phyloP scores from a whole-genome alignment of 768 basidiomycete genomes.

The Leccinum incarnatum region DNA sequence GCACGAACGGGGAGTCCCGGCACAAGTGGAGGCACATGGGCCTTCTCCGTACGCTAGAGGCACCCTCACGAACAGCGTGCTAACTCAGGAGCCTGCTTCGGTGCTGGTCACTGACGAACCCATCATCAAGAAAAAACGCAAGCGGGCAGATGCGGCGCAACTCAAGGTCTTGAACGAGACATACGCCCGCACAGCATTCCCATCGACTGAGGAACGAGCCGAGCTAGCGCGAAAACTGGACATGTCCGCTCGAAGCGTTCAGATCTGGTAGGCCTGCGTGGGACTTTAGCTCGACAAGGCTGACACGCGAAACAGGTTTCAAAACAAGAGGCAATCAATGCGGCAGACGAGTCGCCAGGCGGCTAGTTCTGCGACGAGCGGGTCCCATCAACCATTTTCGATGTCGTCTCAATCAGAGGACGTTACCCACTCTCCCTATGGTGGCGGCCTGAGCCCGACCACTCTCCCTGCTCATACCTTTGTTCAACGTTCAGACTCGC shows the following conservation, averaged over 20 bases:
- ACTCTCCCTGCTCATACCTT: constrained; percentile 35
- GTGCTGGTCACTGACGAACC: constrained; percentile 53
- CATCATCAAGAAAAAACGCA: constrained; percentile 85
- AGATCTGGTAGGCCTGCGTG: constrained; percentile 64
- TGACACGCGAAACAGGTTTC: constrained; percentile 58
- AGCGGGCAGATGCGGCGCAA: constrained; percentile 78
- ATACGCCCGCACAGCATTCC: constrained; percentile 79
- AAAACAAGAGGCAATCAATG: constrained; percentile 84
- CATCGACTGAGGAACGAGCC: constrained; percentile 82
- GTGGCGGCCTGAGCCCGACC: constrained; percentile 32
- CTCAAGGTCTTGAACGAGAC: constrained; percentile 79
- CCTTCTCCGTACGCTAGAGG: constrained; percentile 55
- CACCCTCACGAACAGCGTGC: constrained; percentile 27
- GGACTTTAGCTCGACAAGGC: constrained; percentile 13
- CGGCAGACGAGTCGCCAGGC: constrained; percentile 71
- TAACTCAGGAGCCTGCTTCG: constrained; percentile 34
- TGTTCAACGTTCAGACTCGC: constrained; percentile 41
- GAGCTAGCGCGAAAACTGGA: constrained; percentile 72
- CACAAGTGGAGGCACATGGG: constrained; percentile 37
- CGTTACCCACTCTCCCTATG: constrained; percentile 35
- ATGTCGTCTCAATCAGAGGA: constrained; percentile 36
- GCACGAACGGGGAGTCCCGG: constrained; percentile 36
- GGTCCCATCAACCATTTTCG: constrained; percentile 50
- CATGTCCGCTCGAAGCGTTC: constrained; percentile 83
- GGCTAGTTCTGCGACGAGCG: constrained; percentile 42